phyloP scores from a whole-genome alignment of 805 yeast species.

The Ogataea saltuana region DNA sequence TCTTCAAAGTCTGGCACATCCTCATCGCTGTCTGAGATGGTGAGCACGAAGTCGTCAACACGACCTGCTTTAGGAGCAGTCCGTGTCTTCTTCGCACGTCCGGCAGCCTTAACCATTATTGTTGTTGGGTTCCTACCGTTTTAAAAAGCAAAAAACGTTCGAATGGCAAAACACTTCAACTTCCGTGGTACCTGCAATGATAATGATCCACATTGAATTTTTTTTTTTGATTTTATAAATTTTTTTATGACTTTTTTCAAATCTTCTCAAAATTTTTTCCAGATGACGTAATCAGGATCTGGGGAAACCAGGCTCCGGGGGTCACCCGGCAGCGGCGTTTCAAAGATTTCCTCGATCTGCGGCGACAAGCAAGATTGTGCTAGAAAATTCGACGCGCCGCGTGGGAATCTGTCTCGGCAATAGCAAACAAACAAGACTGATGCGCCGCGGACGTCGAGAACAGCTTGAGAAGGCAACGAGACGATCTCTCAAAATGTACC shows the following conservation, averaged over 20 bases:
- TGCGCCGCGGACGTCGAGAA: too few relatives aligned
- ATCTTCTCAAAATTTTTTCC: not conserved
- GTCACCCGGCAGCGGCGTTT: conserved; percentile 2
- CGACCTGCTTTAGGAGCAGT: conserved; percentile 6
- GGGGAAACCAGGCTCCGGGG: conserved; percentile 2
- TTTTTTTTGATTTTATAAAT: not conserved
- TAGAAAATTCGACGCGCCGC: conserved; percentile 8
- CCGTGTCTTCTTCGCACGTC: not conserved
- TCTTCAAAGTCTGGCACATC: conserved; percentile 48
- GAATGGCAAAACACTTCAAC: too few relatives aligned
- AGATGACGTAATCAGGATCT: conserved; percentile 3
- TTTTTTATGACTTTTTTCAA: not conserved
- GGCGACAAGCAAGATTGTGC: conserved; percentile 2
- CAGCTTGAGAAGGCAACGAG: too few relatives aligned
- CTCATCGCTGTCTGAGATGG: conserved; percentile 76
- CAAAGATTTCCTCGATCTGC: conserved; percentile 1
- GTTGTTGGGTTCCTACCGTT: too few relatives aligned
- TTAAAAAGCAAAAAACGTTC: too few relatives aligned
- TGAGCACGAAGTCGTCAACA: conserved; percentile 60
- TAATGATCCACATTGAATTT: not conserved
- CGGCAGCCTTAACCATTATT: conserved; percentile 3
- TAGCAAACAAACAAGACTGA: conserved; percentile 3
- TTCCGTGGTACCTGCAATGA: too few relatives aligned
- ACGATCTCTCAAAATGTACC: too few relatives aligned
- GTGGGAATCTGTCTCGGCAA: conserved; percentile 1